phyloP scores from a whole-genome alignment of 805 yeast species.

The Schwanniomyces yamadae region DNA sequence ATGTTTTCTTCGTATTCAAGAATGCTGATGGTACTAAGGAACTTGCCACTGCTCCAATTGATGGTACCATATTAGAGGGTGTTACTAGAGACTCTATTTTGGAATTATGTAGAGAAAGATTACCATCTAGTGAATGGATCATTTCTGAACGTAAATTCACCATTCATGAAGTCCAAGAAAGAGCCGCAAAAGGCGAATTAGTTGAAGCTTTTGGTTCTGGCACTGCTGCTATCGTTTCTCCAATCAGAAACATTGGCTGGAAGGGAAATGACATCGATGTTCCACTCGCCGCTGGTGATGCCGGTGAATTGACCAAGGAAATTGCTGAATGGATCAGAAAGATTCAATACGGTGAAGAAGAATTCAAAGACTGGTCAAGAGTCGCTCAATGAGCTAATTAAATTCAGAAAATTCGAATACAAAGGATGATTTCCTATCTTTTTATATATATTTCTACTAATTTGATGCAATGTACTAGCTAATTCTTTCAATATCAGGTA shows the following conservation, averaged over 20 bases:
- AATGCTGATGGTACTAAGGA: conserved; percentile 84
- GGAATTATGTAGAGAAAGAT: conserved; percentile 69
- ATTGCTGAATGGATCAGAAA: conserved; percentile 84
- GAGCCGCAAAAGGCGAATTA: conserved; percentile 75
- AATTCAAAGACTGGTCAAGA: conserved; percentile 56
- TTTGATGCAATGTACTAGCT: conserved; percentile 6
- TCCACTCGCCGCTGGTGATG: conserved; percentile 78
- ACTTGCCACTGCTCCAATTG: conserved; percentile 92
- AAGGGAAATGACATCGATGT: conserved; percentile 68
- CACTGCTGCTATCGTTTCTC: conserved; percentile 96
- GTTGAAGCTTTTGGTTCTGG: conserved; percentile 97
- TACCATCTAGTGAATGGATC: conserved; percentile 76
- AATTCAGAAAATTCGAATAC: no score
- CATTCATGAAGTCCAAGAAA: conserved; percentile 71
- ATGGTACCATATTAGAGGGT: conserved; percentile 96
- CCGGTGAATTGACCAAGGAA: conserved; percentile 76
- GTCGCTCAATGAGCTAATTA: conserved; percentile 28
- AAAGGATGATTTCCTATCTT: neutral
- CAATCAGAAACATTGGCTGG: conserved; percentile 86
- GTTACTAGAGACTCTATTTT: conserved; percentile 91
- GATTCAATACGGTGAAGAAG: conserved; percentile 85
- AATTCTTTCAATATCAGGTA: conserved; percentile 57
- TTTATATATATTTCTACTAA: conserved; percentile 1
- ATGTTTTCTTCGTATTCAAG: conserved; percentile 83
- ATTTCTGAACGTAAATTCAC: conserved; percentile 77